Base-by-base conservation (phyloP, 768 basidiomycete species). In the Trametopsis cervina region DNA sequence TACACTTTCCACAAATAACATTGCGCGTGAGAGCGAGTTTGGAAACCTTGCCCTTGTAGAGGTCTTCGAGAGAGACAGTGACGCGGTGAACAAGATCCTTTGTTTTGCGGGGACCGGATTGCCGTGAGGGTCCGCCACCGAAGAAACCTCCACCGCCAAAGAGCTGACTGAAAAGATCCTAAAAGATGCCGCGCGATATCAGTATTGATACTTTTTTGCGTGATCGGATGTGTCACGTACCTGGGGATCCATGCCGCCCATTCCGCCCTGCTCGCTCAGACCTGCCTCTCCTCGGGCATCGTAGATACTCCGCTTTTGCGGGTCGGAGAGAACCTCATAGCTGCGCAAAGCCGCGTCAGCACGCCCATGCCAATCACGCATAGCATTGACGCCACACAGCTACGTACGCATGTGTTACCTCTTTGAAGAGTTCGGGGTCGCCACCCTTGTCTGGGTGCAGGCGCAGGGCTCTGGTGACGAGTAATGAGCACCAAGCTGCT, bases 81-180 rank as follows among this genome's bases (percentile, higher is more conserved):
- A 98, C 89, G 48, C 94, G 88, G 69, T 99, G 96, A 4, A 98
- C 88, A 55, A 99, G 89, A 67, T 99, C 96, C 66, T 98, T 98
- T 51, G 93, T 96, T 68, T 89, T 93, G 61, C 92, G 88, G 17
- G 87, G 83, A 12, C 86, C 89, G 20, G 77, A 72, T 50, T 77
- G 70, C 18, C 80, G 76, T n/a, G 80, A 80, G 40, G 65, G 66
- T 1, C 80, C 85, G 29, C 86, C 85, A 55, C 88, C 86, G 63
- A 87, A 83, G 6, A 83, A 81, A 0, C 79, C 85, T 2, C 90
- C 86, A 29, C 73, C 74, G 44, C 92, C 93, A 51, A 98, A 96
- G 38, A 97, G 77, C 60, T 97, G 94, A 59, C 91, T 89, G 79
- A 98, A 99, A 26, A 99, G 77, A 69, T 99, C 96, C 81, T 90